Conservation (phyloP, 1,284 basidiomycete genomes). For the Ganoderma multipileum region DNA sequence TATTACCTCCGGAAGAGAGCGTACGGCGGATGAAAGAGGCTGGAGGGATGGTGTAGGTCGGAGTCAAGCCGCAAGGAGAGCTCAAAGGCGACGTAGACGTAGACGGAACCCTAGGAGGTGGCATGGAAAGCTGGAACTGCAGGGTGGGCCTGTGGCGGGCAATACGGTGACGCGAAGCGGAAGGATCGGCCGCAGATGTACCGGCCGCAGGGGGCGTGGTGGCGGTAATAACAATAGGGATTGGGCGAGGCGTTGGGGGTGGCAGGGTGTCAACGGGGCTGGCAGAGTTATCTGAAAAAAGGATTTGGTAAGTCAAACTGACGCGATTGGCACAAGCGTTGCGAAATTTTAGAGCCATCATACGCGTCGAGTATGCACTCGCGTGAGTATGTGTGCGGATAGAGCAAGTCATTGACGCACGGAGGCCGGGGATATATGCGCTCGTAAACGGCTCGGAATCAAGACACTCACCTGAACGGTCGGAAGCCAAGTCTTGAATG, state of each 20-base stretch:
- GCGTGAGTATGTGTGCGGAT: neutral
- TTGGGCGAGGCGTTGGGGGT: slow-evolving; percentile 3
- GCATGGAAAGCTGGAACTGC: slow-evolving; percentile 36
- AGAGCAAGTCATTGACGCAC: neutral
- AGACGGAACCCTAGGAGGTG: slow-evolving; percentile 12
- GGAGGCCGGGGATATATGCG: neutral
- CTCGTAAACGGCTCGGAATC: neutral
- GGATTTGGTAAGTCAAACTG: neutral
- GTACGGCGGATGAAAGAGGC: slow-evolving; percentile 15
- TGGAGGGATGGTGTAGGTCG: slow-evolving; percentile 5
- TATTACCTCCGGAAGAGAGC: slow-evolving; percentile 10
- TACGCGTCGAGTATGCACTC: neutral
- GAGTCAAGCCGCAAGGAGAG: slow-evolving; percentile 2
- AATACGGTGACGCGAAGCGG: slow-evolving; percentile 40
- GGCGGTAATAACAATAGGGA: neutral
- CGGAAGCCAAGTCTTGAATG: slow-evolving; percentile 17
- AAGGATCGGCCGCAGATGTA: neutral
- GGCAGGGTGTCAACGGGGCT: neutral
- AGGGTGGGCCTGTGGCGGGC: slow-evolving; percentile 36
- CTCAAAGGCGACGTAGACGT: slow-evolving; percentile 12
- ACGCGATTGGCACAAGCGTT: neutral
- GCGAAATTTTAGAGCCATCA: neutral
- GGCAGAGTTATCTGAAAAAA: neutral
- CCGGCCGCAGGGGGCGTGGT: neutral
- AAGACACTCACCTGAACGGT: slow-evolving; percentile 1